Evolutionary conservation across 2,329 filamentous ascomycete species (phyloP), one percentile per base, ranked within the genome.

Genomic region (Fusarium sp.): DNA sequence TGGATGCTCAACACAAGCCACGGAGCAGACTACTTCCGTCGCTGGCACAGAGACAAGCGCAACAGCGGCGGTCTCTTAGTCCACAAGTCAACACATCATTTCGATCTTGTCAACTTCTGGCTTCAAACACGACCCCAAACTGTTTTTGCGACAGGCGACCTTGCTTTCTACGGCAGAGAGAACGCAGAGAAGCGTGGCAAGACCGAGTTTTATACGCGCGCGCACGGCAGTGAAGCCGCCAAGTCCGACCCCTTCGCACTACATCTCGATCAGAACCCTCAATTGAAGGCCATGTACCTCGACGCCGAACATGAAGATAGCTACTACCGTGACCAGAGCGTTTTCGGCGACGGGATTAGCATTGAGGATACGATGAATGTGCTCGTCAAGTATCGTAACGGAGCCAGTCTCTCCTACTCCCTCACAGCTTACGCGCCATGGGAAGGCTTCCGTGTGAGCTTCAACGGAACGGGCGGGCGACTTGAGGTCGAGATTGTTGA

Each of bases 341-440:
- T 89, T 1, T 90, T 90, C 57, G 82, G 86, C 0, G 88, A 90
- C 63, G 88, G 88, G 2, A 89, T 90, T 58, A 89, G 82, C 69
- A 90, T 90, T 62, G 88, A 90, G 75, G 88, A 90, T 71, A 90
- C 87, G 0, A 88, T 90, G 87, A 87, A 83, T 41, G 78, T 90
- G 25, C 80, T 90, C 47, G 85, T 90, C 24, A 80, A 84, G 53
- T 90, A 90, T 72, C 79, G 81, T 20, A 87, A 82, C 54, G 85
- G 87, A 4, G 87, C 86, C 0, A 84, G 87, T 27, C 78, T 90
- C 75, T 89, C 88, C 1, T 90, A 90, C 72, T 87, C 82, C 24
- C 78, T 88, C 13, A 87, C 85, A 2, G 88, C 88, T 0, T 90
- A 90, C 61, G 86, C 88, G 6, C 88, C 88, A 0, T 90, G 87